Evolutionary conservation across 1,139 yeast species (phyloP), one percentile per base, ranked within the genome.

Genomic region (Sugiyamaella xylanicola): DNA sequence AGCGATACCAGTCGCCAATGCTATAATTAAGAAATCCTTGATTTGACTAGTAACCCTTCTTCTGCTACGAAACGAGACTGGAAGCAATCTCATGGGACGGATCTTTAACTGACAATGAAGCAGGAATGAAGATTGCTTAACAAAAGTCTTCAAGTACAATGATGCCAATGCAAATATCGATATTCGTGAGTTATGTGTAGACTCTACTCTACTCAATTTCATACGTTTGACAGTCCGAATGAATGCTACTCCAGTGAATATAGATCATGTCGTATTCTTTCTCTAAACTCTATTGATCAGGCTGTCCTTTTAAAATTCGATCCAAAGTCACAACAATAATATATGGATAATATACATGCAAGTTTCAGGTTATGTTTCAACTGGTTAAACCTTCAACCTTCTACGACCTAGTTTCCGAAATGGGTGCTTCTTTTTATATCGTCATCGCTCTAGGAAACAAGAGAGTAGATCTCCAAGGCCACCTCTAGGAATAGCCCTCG

Each of bases 11-110:
- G 47, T 17, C 1, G 56, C 56, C 15, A 54, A 40, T 16, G 37
- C 35, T 5, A 54, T 32, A 16, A 54, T 54, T n/a, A 54, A 20
- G 21, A 29, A 20, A 27, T 54, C 41, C 48, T 54, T 54, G 17
- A 48, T 13, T 7, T 48, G 44, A 25, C 39, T 48, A 25, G 35
- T 40, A 11, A 36, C 37, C 25, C 51, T 39, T 39, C 51, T 48
- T 39, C 51, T 48, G 25, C 48, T 32, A n/a, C 51, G 35, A 39
- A 37, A 37, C 9, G 42, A 16, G 9, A 4, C 42, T 2, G 5
- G 17, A 13, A 13, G 20, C 17, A 37, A 16, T 37, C 20, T 37
- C 42, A 37, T 16, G 4, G 17, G 42, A 15, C 2, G 20, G 51
- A 40, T 25, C 21, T 35, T 16, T 37, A 11, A n/a, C 19, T 20